phyloP scores from a whole-genome alignment of 1,284 basidiomycete species.

The Chondrostereum purpureum region DNA sequence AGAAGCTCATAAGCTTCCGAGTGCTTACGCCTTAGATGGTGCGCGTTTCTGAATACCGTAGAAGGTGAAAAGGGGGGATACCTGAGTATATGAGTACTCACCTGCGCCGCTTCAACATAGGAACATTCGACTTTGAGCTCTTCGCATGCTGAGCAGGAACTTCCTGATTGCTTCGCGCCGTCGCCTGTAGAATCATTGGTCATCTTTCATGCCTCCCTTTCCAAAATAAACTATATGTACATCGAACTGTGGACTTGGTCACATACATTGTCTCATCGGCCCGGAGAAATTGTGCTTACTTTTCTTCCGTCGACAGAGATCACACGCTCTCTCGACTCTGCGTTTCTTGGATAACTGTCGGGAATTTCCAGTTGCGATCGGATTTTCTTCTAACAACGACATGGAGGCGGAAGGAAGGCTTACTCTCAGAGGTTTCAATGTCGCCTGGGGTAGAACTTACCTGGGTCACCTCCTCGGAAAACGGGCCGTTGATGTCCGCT shows the following conservation, averaged over 20 bases:
- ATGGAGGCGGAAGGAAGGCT: too few species aligned
- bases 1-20: too few species aligned
- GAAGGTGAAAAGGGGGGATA: background rate
- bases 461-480: too few species aligned
- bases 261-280: background rate
- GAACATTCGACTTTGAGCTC: background rate
- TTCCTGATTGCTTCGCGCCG: too few species aligned
- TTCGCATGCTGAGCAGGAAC: background rate
- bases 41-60: background rate
- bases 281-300: background rate
- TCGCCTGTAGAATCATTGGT: background rate
- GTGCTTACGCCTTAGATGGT: background rate
- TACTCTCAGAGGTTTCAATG: too few species aligned
- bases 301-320: slow-evolving; percentile 14
- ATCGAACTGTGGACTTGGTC: background rate
- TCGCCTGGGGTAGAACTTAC: too few species aligned
- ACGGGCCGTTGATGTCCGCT: too few species aligned
- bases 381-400: too few species aligned
- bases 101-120: background rate
- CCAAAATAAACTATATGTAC: background rate
- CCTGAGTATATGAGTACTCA: background rate
- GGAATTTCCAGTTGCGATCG: too few species aligned
- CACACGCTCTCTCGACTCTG: slow-evolving; percentile 3
- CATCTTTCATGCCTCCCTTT: background rate
- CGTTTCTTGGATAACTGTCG: slow-evolving; percentile 1